These are phyloP conservation scores for Flammula alnicola DNA, from an alignment of 1,284 basidiomycete species.

Conservation along the genomic window DNA sequence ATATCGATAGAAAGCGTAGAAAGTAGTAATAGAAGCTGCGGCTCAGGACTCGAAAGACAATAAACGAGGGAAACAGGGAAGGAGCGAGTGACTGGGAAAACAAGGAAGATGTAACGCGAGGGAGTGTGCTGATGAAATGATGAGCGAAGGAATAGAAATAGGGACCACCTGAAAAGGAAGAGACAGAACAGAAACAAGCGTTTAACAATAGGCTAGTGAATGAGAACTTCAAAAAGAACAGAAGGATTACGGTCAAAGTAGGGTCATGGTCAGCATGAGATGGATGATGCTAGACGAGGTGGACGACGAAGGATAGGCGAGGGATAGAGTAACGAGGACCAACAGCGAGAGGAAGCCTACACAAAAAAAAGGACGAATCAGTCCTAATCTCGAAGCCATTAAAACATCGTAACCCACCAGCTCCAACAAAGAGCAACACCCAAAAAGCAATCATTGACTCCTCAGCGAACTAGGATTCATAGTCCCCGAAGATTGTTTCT, in stretches of 20 bases:
- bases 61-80: not conserved
- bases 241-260: not conserved
- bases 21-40: constrained; percentile 2
- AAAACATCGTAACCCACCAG: not conserved
- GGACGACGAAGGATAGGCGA: not conserved
- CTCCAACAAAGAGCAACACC: no score
- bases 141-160: not conserved
- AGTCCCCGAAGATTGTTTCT: not conserved
- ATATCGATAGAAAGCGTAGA: not conserved
- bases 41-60: not conserved
- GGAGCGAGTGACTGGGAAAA: not conserved
- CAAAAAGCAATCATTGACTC: not conserved
- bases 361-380: not conserved
- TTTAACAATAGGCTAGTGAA: not conserved
- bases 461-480: constrained; percentile 6
- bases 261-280: no score
- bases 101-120: constrained; percentile 2
- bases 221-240: not conserved
- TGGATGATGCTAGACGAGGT: no score
- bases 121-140: not conserved
- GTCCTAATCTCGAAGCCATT: not conserved
- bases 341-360: not conserved
- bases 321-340: not conserved
- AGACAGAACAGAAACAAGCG: not conserved
- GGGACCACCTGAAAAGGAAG: not conserved